Evolutionary conservation across 257 asterid species (phyloP), one percentile per base, ranked within the genome.

Genomic region (Solanum lignicaule): DNA sequence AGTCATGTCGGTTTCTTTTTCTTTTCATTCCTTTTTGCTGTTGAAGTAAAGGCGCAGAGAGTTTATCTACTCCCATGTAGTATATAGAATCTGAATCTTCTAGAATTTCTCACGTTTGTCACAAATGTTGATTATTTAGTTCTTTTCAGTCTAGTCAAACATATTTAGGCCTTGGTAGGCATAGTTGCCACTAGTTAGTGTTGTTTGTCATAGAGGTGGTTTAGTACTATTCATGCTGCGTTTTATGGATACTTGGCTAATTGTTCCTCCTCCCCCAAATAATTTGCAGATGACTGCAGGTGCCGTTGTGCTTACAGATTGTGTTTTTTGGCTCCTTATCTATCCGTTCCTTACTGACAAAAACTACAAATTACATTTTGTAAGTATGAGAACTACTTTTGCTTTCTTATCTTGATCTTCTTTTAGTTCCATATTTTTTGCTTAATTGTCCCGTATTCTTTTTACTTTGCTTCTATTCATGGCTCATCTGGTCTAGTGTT

Each of bases 231-330:
- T 48, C 38, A 7, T 78, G 41, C 68, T 81, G 69, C 85, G 20
- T 46, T 81, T 48, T 43, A 46, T 29, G 68, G 85, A 20, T 46
- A 46, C 41, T 9, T 81, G 39, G 69, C 43, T 81, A 48, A 81
- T 48, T 46, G 41, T 46, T 81, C 9, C 41, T 58, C 41, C 39
- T 81, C 29, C 85, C 65, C 41, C 69, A 48, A 46, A 46, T 48
- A 31, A 38, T 83, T 52, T 75, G 86, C 88, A 96, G 98, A 91
- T 92, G 41, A 91, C 94, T 88, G 95, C 94, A 89, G 98, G 98
- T 87, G 98, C 98, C 36, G 96, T 95, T 39, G 91, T 85, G 86
- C 95, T 95, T 48, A 95, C 96, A 14, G 97, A 96, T 91, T 68
- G 87, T 35, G 92, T 87, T 69, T 90, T 90, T 90, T 91, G 99